phyloP scores from a whole-genome alignment of 768 basidiomycete species.

The Pisolithus orientalis region DNA sequence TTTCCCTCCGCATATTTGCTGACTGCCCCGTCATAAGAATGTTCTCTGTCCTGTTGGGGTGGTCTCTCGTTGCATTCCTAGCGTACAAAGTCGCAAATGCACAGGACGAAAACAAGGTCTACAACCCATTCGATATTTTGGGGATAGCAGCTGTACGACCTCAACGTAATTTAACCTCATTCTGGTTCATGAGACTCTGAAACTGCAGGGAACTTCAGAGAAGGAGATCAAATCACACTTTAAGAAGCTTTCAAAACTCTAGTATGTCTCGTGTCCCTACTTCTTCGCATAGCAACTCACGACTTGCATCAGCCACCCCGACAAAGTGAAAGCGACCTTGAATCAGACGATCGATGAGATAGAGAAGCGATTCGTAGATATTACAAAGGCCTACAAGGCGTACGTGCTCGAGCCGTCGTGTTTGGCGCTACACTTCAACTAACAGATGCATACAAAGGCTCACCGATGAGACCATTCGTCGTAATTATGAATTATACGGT shows the following conservation, averaged over 20 bases:
- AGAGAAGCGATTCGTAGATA: constrained; percentile 78
- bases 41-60: constrained; percentile 59
- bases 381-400: constrained; percentile 98
- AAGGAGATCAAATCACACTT: constrained; percentile 95
- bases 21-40: constrained; percentile 36
- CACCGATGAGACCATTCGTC: constrained; percentile 87
- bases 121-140: constrained; percentile 93
- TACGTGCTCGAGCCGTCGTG: constrained; percentile 29
- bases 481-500: constrained; percentile 84
- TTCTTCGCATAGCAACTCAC: constrained; percentile 1
- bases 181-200: background rate
- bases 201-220: constrained; percentile 54
- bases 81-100: constrained; percentile 55
- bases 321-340: constrained; percentile 80
- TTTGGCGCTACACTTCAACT: background rate
- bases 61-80: constrained; percentile 64
- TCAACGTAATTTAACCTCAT: constrained; percentile 8
- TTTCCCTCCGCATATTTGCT: background rate
- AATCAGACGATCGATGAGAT: constrained; percentile 87
- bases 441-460: constrained; percentile 40
- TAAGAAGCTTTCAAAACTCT: constrained; percentile 84
- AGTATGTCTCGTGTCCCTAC: constrained; percentile 38
- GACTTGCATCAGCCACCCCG: constrained; percentile 68
- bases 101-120: constrained; percentile 61
- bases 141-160: constrained; percentile 59